phyloP scores from a whole-genome alignment of 495 filamentous ascomycete genomes.

The Zalerion maritima region DNA sequence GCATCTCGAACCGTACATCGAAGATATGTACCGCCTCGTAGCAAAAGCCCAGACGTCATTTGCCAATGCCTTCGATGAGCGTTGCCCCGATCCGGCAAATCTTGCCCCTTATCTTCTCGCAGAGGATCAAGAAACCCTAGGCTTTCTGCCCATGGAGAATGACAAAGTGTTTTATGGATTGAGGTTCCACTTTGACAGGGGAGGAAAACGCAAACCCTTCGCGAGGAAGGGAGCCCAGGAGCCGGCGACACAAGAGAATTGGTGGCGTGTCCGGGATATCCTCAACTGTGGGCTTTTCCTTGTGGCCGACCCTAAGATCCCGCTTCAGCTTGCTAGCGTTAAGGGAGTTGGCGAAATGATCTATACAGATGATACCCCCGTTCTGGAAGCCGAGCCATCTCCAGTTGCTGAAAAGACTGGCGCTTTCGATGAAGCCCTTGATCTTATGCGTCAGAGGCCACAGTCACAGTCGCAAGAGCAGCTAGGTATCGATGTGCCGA shows the following conservation, averaged over 20 bases:
- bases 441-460: no score
- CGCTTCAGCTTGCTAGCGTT: no score
- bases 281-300: conserved; percentile 18
- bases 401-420: no score
- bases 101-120: conserved; percentile 48
- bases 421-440: no score
- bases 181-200: conserved; percentile 19
- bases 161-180: conserved; percentile 13
- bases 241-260: not conserved
- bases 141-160: conserved; percentile 52
- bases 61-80: not conserved
- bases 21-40: conserved; percentile 22
- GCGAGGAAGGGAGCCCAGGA: not conserved
- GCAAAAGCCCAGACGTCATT: conserved; percentile 21
- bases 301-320: no score
- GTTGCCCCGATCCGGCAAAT: not conserved
- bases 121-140: conserved; percentile 62
- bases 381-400: no score
- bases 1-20: conserved; percentile 27
- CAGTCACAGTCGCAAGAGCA: no score
- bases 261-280: conserved; percentile 19
- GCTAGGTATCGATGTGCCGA: no score
- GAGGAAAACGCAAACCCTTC: conserved; percentile 2
- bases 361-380: no score
- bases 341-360: no score